Evolutionary conservation across 2,329 filamentous ascomycete species (phyloP).

Genomic region (Chalara sp.): DNA sequence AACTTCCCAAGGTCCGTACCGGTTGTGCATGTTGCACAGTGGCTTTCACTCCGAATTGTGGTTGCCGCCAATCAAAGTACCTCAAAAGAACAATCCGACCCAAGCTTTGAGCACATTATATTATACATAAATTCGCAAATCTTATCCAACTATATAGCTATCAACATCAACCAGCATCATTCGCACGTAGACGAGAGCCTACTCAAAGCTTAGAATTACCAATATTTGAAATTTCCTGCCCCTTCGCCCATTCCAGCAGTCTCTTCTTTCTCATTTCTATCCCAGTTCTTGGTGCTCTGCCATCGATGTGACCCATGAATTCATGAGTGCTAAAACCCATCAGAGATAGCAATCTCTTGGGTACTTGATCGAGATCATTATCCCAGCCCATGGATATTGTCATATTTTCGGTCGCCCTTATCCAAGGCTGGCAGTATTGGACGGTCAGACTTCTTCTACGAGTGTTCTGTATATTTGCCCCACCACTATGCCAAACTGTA

Average conservation of each 20-base stretch:
- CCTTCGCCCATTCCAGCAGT: conserved; percentile 20
- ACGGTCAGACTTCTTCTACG: conserved; percentile 20
- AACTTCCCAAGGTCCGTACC: too few species aligned
- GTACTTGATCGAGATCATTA: conserved; percentile 18
- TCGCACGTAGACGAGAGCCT: too few species aligned
- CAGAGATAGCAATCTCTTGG: conserved; percentile 18
- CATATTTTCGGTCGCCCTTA: conserved; percentile 32
- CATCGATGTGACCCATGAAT: conserved; percentile 26
- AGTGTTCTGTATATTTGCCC: conserved; percentile 17
- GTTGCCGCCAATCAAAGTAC: too few species aligned
- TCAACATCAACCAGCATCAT: too few species aligned
- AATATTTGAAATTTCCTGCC: neutral
- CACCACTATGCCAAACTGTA: conserved; percentile 24
- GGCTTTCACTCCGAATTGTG: too few species aligned
- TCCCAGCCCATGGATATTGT: conserved; percentile 29
- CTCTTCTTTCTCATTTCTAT: conserved; percentile 26
- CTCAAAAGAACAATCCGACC: too few species aligned
- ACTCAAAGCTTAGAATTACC: too few species aligned
- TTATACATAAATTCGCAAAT: too few species aligned
- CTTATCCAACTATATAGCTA: too few species aligned
- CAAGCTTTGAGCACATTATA: too few species aligned
- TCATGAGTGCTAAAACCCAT: conserved; percentile 23
- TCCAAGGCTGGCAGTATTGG: conserved; percentile 29
- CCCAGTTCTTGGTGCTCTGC: conserved; percentile 18
- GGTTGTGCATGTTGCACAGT: too few species aligned